A percentile compares a stretch with the other conserved stretches of the same genome.
Evolutionary conservation across 176 grass and related monocot genomes (phyloP).

Genomic region (Lolium rigidum): DNA sequence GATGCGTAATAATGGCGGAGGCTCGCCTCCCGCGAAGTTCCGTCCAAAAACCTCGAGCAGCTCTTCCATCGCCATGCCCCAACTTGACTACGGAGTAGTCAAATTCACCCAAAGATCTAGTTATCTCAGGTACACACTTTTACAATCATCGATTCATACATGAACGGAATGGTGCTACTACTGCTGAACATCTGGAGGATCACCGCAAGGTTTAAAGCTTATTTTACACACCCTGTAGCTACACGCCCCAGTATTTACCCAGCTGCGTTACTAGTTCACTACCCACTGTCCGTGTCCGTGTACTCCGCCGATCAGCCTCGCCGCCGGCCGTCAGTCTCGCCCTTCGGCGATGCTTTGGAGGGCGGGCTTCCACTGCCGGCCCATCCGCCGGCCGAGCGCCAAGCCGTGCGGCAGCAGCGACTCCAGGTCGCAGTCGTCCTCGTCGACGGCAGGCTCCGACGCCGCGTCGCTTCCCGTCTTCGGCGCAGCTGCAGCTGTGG

Average conservation of each 20-base stretch:
- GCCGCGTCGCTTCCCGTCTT: not conserved
- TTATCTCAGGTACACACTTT: slow-evolving; percentile 4
- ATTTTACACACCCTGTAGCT: slow-evolving; percentile 43
- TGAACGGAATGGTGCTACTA: not conserved
- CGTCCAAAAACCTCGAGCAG: not conserved
- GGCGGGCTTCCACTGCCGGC: slow-evolving; percentile 72
- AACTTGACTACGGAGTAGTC: not conserved
- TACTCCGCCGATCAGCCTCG: not conserved
- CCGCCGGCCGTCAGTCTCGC: slow-evolving; percentile 20
- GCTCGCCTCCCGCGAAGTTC: not conserved
- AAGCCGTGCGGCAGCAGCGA: slow-evolving; percentile 35
- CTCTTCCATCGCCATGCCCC: not conserved
- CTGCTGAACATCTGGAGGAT: slow-evolving; percentile 11
- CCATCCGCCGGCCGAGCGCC: slow-evolving; percentile 36
- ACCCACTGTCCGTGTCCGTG: not conserved
- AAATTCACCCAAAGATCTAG: not conserved
- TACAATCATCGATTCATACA: slow-evolving; percentile 20
- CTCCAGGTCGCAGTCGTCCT: slow-evolving; percentile 42
- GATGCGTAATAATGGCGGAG: not conserved
- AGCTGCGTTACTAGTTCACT: not conserved
- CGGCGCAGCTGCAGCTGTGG: not conserved
- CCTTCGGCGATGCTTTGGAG: slow-evolving; percentile 87
- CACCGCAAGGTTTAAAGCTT: slow-evolving; percentile 18
- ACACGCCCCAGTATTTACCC: not conserved
- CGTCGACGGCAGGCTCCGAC: slow-evolving; percentile 12